Base-by-base conservation (phyloP, 768 basidiomycete species). In the Lentinus tigrinus region DNA sequence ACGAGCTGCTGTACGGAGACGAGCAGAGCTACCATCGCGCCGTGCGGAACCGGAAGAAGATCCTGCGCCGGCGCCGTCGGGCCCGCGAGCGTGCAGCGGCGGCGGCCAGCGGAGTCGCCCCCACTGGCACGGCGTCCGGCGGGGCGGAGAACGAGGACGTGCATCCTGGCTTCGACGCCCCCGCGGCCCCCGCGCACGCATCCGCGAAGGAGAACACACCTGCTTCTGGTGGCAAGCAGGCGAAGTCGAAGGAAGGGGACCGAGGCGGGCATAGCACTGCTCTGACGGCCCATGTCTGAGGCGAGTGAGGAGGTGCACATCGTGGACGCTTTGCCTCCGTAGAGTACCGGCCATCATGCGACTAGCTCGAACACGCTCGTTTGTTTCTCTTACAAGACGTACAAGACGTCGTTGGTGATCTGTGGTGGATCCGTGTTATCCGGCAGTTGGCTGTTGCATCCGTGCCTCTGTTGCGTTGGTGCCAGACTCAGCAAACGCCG, bases 1-100 rank as follows among this genome's bases (percentile, higher is more conserved):
- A 94, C 70, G 80, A 85, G 57, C 69, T 98, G 56, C 95, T 96
- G 72, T 98, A 89, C 70, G 93, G 93, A n/a, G 88, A 89, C 50
- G 89, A 89, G 39, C 57, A 73, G 53, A 81, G 78, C 54, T 87
- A 89, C 70, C 78, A 82, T 61, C 76, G 80, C 44, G 88, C 86
- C 42, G 75, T 93, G 58, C 75, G 84, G 72, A 85, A 79, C 63
- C 75, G 93, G 60, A 92, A 91, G 77, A 88, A 87, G 79, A 87
- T 95, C 47, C 75, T 95, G 63, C 79, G 77, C 66, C 74, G 89
- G 52, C 74, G 91, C 52, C 75, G 86, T 64, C 77, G 88, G 61
- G 91, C 91, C 28, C 81, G 85, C 70, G 90, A 91, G 74, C 74
- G 88, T 17, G 82, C 82, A 0, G 81, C 81, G 39, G 75, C 74